Conservation (phyloP, 2,329 filamentous ascomycete species). For the Colletotrichum eremochloae region DNA sequence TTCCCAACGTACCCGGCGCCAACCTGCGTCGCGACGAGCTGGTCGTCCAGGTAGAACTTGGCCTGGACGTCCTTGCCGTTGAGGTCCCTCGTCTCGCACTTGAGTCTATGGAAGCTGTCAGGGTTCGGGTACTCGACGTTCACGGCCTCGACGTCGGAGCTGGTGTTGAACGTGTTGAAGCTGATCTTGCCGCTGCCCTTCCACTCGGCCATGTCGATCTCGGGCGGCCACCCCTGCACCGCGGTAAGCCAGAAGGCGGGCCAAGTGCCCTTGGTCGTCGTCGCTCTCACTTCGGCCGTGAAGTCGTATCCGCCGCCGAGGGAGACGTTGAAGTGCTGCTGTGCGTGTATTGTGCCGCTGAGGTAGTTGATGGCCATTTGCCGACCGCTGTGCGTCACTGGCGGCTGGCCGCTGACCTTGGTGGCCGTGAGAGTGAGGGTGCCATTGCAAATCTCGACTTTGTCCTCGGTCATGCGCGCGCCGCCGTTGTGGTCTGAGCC, state of each 20-base stretch:
- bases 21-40: slow-evolving; percentile 62
- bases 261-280: slow-evolving; percentile 63
- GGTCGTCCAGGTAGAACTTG: slow-evolving; percentile 67
- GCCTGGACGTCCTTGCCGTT: slow-evolving; percentile 66
- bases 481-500: slow-evolving; percentile 70
- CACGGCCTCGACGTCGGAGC: slow-evolving; percentile 58
- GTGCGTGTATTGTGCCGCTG: slow-evolving; percentile 59
- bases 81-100: slow-evolving; percentile 63
- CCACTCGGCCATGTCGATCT: slow-evolving; percentile 73
- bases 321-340: slow-evolving; percentile 56
- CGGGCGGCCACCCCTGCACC: slow-evolving; percentile 68
- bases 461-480: slow-evolving; percentile 64
- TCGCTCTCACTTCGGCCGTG: slow-evolving; percentile 56
- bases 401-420: slow-evolving; percentile 56
- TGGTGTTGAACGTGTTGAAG: slow-evolving; percentile 69
- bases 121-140: slow-evolving; percentile 63
- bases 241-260: slow-evolving; percentile 71
- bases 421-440: slow-evolving; percentile 62
- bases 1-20: slow-evolving; percentile 64
- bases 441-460: slow-evolving; percentile 58
- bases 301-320: slow-evolving; percentile 58
- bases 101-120: slow-evolving; percentile 62
- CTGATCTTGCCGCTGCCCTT: slow-evolving; percentile 69
- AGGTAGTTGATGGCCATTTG: slow-evolving; percentile 65
- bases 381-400: slow-evolving; percentile 54